Percentiles rank a stretch among this genome's conserved stretches.
phyloP scores from a whole-genome alignment of 2,329 filamentous ascomycete species.

The Arachnomyces sp. region DNA sequence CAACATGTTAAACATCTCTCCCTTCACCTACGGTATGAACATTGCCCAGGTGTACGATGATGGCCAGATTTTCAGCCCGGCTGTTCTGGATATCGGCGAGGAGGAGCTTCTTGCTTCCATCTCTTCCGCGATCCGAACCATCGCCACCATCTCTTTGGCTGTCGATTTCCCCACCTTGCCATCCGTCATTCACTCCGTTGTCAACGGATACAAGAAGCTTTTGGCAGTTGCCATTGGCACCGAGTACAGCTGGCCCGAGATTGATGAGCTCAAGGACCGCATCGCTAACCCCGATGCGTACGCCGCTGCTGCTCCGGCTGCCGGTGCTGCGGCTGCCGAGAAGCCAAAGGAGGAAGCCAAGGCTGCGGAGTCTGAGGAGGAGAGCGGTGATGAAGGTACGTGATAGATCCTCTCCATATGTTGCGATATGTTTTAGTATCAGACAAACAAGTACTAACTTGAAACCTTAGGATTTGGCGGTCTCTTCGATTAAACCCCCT shows the following conservation, averaged over 20 bases:
- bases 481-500: constrained; percentile 59
- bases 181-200: constrained; percentile 88
- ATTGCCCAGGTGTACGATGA: constrained; percentile 95
- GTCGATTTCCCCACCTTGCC: constrained; percentile 92
- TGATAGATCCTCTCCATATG: constrained; percentile 43
- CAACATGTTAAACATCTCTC: constrained; percentile 99
- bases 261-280: constrained; percentile 97
- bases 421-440: constrained; percentile 4
- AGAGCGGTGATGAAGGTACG: constrained; percentile 53
- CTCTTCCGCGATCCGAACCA: constrained; percentile 71
- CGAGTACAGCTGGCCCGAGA: constrained; percentile 89
- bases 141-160: constrained; percentile 86
- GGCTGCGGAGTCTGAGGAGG: constrained; percentile 49
- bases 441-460: constrained; percentile 34
- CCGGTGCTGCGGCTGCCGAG: constrained; percentile 48
- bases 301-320: constrained; percentile 70
- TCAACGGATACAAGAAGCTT: constrained; percentile 99
- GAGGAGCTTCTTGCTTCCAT: constrained; percentile 84
- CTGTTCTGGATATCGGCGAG: constrained; percentile 89
- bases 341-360: constrained; percentile 40
- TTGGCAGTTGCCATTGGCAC: constrained; percentile 76
- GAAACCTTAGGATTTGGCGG: constrained; percentile 59
- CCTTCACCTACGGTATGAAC: constrained; percentile 98
- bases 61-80: constrained; percentile 81
- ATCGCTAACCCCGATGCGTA: constrained; percentile 98